phyloP scores from a whole-genome alignment of 805 yeast genomes.

The Suhomyces emberorum region DNA sequence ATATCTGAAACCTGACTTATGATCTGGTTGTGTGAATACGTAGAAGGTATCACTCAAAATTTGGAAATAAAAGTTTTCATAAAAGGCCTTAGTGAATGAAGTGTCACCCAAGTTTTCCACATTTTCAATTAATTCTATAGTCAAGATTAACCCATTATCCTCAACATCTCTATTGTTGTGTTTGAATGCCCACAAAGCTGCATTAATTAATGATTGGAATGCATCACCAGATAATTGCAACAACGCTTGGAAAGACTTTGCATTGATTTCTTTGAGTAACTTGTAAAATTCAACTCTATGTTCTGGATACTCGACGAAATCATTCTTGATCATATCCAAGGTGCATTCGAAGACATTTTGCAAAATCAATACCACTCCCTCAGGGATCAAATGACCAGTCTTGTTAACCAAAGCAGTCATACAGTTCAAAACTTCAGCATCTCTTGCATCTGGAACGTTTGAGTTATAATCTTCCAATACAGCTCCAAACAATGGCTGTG shows the following conservation, averaged over 20 bases:
- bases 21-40: constrained; percentile 95
- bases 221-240: constrained; percentile 88
- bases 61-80: constrained; percentile 82
- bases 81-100: constrained; percentile 80
- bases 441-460: constrained; percentile 94
- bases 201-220: constrained; percentile 85
- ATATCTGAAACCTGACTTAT: constrained; percentile 89
- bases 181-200: constrained; percentile 97
- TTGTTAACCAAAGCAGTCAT: constrained; percentile 85
- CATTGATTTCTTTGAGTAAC: constrained; percentile 80
- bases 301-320: constrained; percentile 95
- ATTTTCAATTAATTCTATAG: constrained; percentile 78
- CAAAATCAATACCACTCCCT: constrained; percentile 80
- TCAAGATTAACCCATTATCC: constrained; percentile 80
- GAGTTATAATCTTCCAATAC: constrained; percentile 85
- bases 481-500: constrained; percentile 78
- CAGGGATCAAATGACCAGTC: constrained; percentile 85
- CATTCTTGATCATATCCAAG: constrained; percentile 90
- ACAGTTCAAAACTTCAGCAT: constrained; percentile 95
- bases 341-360: constrained; percentile 94
- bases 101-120: constrained; percentile 72
- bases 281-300: constrained; percentile 96
- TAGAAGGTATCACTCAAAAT: constrained; percentile 89
- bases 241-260: constrained; percentile 81
- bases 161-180: constrained; percentile 97